phyloP scores from a whole-genome alignment of 108 stramenopile species.

The Hondaea fermentalgiana region DNA sequence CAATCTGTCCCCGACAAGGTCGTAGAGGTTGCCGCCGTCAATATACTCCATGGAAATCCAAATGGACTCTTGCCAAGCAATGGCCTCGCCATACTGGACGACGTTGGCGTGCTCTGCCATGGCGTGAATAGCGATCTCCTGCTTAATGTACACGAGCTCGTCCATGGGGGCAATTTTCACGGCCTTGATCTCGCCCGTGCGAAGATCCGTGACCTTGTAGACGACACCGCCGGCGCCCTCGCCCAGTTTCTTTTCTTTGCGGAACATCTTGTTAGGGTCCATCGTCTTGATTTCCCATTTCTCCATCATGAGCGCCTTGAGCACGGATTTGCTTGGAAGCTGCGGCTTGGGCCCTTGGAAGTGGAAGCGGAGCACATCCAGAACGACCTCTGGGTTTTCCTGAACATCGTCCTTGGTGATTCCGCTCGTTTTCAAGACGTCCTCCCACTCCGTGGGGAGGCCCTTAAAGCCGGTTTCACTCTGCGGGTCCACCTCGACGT shows the following conservation, averaged over 20 bases:
- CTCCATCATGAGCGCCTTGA: conserved; percentile 10
- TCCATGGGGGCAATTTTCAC: conserved; percentile 51
- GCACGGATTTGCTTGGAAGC: not conserved
- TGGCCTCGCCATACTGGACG: conserved; percentile 33
- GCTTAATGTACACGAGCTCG: conserved; percentile 46
- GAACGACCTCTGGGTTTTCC: conserved; percentile 52
- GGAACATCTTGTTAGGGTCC: conserved; percentile 47
- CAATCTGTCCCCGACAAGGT: conserved; percentile 33
- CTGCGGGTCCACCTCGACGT: conserved; percentile 37
- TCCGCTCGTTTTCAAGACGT: conserved; percentile 46
- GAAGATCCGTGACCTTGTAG: conserved; percentile 38
- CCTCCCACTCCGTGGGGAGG: conserved; percentile 46
- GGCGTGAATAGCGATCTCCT: conserved; percentile 60
- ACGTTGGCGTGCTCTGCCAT: conserved; percentile 50
- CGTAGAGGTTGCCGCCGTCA: conserved; percentile 28
- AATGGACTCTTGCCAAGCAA: not conserved
- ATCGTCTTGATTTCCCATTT: conserved; percentile 37
- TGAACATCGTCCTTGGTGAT: conserved; percentile 56
- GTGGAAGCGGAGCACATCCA: conserved; percentile 54
- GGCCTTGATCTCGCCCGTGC: conserved; percentile 41
- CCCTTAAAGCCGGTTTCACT: conserved; percentile 36
- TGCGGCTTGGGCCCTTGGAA: conserved; percentile 48
- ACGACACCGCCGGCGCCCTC: conserved; percentile 55
- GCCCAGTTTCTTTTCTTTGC: conserved; percentile 46
- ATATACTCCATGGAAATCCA: conserved; percentile 42